These are phyloP conservation scores for Annona squamosa DNA, from an alignment of 164 flowering plant species.

Conservation along the genomic window DNA sequence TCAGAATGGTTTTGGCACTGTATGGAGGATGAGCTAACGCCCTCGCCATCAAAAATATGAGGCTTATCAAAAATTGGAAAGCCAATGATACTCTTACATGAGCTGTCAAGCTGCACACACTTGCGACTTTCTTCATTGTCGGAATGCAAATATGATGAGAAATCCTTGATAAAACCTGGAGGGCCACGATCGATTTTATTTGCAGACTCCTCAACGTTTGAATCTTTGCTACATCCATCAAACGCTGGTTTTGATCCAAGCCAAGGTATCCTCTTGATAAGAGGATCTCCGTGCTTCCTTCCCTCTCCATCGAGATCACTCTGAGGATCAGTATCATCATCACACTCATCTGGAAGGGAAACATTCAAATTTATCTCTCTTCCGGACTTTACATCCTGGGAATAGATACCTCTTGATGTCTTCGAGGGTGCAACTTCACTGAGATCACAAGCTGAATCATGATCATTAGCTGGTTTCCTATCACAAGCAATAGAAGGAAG, in stretches of 20 bases:
- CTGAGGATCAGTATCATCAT: conserved; percentile 14
- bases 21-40: conserved; percentile 18
- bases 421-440: conserved; percentile 18
- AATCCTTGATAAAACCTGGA: conserved; percentile 13
- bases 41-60: conserved; percentile 21
- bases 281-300: conserved; percentile 21
- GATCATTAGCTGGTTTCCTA: conserved; percentile 9
- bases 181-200: conserved; percentile 18
- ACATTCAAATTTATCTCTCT: conserved; percentile 32
- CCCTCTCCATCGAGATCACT: conserved; percentile 23
- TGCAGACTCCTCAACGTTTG: conserved; percentile 12
- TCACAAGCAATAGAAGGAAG: conserved; percentile 26
- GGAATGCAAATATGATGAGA: conserved; percentile 19
- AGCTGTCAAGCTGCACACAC: conserved; percentile 17
- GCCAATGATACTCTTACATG: conserved; percentile 45
- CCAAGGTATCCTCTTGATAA: conserved; percentile 25
- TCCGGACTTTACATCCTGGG: conserved; percentile 27
- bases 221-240: conserved; percentile 5
- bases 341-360: conserved; percentile 24
- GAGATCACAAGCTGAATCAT: conserved; percentile 18
- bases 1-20: conserved; percentile 1
- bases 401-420: conserved; percentile 22
- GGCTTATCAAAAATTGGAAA: conserved; percentile 45
- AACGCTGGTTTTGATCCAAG: conserved; percentile 16
- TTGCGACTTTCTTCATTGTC: conserved; percentile 18